Base-by-base conservation (phyloP, 108 stramenopile species). In the Pseudonitzschia pungens region DNA sequence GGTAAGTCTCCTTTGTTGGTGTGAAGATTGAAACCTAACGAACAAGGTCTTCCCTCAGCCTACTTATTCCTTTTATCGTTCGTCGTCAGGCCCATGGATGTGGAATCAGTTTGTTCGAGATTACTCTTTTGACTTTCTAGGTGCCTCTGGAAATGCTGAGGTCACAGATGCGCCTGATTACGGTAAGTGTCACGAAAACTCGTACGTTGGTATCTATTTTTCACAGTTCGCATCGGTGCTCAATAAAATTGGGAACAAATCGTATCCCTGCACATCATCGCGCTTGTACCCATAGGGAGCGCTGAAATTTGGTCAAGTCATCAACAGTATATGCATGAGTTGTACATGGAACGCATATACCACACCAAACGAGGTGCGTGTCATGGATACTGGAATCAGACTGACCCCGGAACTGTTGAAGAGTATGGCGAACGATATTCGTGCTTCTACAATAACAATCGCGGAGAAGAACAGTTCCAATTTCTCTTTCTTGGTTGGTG, bases 321-420 rank as follows among this genome's bases (percentile, higher is more conserved):
- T 29, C 66, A 67, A 67, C 22, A 14, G 20, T 48, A 67, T 28
- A 67, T 67, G 66, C 66, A 67, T 29, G 24, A 26, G 28, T 28
- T 67, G 44, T 67, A 67, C 28, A 67, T 67, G 66, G 66, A 67
- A 50, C 66, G 66, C 22, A 67, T 67, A 14, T 67, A 67, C 66
- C 21, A 67, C 44, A 67, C 43, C 43, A 44, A 67, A 48, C 43
- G 45, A 67, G 66, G 66, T 6, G 42, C 66, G 15, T 67, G 66
- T 48, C 66, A 67, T 67, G 66, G 66, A 67, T 67, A 67, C 36
- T 44, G 6, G 7, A 29, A 67, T 29, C 66, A 44, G 27, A 44
- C 31, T 8, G 66, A 67, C n/a, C 66, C 66, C 16, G 66, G 66
- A 67, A 18, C 66, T 15, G 44, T 67, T 27, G 45, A 67, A 16